Evolutionary conservation across 1,284 basidiomycete species (phyloP).

Genomic region (Ustilago sp.): DNA sequence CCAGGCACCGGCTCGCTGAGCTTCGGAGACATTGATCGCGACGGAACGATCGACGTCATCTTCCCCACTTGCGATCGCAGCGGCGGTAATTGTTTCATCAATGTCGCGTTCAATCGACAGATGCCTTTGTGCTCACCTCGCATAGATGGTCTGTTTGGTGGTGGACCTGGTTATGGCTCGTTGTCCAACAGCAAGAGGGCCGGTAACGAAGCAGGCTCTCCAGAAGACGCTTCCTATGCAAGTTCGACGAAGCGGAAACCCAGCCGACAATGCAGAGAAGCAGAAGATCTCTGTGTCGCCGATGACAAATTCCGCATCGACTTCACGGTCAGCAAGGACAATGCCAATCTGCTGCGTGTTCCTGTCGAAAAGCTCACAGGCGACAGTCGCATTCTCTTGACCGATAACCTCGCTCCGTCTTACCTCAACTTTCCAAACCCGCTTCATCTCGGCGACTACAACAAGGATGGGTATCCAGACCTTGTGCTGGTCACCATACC

Average conservation of each 20-base stretch:
- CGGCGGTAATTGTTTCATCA: slow-evolving; percentile 79
- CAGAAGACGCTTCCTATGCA: not conserved
- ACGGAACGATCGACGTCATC: slow-evolving; percentile 95
- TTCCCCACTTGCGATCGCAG: slow-evolving; percentile 80
- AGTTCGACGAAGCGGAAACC: not conserved
- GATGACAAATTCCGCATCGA: slow-evolving; percentile 86
- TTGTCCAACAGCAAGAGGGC: slow-evolving; percentile 15
- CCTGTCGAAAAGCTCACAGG: slow-evolving; percentile 75
- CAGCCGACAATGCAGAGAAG: slow-evolving; percentile 72
- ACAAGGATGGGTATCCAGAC: slow-evolving; percentile 96
- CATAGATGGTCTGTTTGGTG: slow-evolving; percentile 56
- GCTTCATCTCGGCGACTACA: slow-evolving; percentile 86
- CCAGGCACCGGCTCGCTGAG: slow-evolving; percentile 81
- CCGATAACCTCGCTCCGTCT: slow-evolving; percentile 73
- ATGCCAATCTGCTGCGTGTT: slow-evolving; percentile 77
- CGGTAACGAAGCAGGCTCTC: not conserved
- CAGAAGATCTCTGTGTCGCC: slow-evolving; percentile 82
- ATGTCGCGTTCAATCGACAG: slow-evolving; percentile 94
- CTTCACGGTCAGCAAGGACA: slow-evolving; percentile 73
- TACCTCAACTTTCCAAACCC: slow-evolving; percentile 77
- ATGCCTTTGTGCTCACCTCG: slow-evolving; percentile 78
- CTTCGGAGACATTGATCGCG: slow-evolving; percentile 94
- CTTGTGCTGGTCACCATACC: slow-evolving; percentile 77
- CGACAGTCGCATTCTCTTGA: slow-evolving; percentile 76
- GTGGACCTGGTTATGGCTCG: slow-evolving; percentile 34